These are phyloP conservation scores for Waltergamsia citrina DNA, from an alignment of 2,329 filamentous ascomycete genomes.

Conservation along the genomic window DNA sequence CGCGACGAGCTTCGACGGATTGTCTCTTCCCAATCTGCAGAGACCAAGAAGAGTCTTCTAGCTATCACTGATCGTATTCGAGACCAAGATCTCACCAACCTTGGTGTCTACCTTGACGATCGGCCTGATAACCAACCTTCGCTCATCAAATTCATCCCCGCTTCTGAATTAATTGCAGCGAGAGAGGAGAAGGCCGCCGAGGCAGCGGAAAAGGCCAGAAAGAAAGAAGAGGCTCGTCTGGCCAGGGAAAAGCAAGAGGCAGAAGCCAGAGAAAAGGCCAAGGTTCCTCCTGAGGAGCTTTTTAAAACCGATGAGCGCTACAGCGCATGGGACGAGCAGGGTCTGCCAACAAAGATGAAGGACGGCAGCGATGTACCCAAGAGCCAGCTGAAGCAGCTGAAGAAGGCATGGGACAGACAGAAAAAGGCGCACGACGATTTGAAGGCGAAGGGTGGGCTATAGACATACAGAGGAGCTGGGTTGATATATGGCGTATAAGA, in stretches of 20 bases:
- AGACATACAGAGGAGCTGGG: neutral
- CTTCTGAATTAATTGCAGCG: constrained; percentile 45
- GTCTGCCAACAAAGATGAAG: constrained; percentile 67
- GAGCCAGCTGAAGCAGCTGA: constrained; percentile 69
- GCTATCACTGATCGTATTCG: constrained; percentile 71
- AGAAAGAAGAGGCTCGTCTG: constrained; percentile 44
- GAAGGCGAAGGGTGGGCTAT: constrained; percentile 20
- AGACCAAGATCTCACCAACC: constrained; percentile 69
- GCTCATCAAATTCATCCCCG: constrained; percentile 59
- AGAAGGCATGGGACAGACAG: constrained; percentile 84
- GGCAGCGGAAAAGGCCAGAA: constrained; percentile 48
- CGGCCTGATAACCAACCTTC: constrained; percentile 57
- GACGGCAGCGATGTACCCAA: constrained; percentile 76
- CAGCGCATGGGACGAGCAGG: constrained; percentile 73
- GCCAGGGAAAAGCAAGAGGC: constrained; percentile 39
- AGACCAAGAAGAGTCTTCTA: constrained; percentile 63
- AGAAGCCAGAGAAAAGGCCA: constrained; percentile 49
- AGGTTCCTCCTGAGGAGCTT: constrained; percentile 43
- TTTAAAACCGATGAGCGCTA: constrained; percentile 51
- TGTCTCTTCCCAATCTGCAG: constrained; percentile 30
- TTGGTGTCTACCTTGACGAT: constrained; percentile 85
- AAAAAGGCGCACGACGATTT: constrained; percentile 70
- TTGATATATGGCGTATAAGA: neutral
- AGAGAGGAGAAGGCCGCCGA: constrained; percentile 50
- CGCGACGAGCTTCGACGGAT: constrained; percentile 54